Evolutionary conservation across 495 filamentous ascomycete genomes (phyloP).

Genomic region (Podospora australis): DNA sequence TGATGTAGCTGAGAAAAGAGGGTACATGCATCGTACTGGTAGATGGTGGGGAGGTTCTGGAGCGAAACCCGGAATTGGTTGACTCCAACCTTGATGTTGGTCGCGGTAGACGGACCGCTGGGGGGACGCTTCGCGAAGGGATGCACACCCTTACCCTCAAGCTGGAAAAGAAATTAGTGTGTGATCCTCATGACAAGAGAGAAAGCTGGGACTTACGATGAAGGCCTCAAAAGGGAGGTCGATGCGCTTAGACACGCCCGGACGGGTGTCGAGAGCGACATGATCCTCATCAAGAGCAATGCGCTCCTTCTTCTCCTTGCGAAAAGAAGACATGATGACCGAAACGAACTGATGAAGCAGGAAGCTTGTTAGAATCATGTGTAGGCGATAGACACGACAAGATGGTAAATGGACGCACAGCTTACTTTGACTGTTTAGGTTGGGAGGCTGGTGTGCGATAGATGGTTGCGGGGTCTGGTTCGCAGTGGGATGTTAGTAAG

Average conservation of each 20-base stretch:
- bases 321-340: too few species aligned
- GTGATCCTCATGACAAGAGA: neutral
- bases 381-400: too few species aligned
- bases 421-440: too few species aligned
- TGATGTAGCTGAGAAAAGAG: neutral
- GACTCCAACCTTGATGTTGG: constrained; percentile 49
- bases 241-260: constrained; percentile 36
- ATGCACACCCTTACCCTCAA: neutral
- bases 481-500: too few species aligned
- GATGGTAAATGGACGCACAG: too few species aligned
- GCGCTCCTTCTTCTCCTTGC: too few species aligned
- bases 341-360: too few species aligned
- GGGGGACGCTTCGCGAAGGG: constrained; percentile 35
- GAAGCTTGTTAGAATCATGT: too few species aligned
- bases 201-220: constrained; percentile 14
- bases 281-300: too few species aligned
- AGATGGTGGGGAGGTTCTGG: constrained; percentile 47
- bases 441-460: too few species aligned
- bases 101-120: constrained; percentile 48
- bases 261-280: too few species aligned
- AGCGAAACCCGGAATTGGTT: constrained; percentile 67
- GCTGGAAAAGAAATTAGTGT: neutral
- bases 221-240: constrained; percentile 43
- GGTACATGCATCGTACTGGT: constrained; percentile 82
- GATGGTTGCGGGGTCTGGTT: too few species aligned